Percentiles rank a stretch among this genome's conserved stretches.
phyloP scores from a whole-genome alignment of 257 asterid species.

The Cordia subcordata region DNA sequence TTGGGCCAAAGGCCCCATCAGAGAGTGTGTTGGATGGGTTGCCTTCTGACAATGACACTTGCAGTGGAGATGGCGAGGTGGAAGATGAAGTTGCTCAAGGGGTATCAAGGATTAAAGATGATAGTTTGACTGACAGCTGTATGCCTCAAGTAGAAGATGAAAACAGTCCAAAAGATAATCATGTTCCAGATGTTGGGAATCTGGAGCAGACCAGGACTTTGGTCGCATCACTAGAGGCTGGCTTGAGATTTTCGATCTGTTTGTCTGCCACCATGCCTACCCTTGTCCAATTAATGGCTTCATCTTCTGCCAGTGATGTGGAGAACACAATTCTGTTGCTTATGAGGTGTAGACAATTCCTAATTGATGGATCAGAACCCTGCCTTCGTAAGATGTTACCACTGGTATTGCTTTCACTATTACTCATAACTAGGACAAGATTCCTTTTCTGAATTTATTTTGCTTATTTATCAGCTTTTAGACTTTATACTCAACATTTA shows the following conservation, averaged over 20 bases:
- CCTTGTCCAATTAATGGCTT: slow-evolving; percentile 95
- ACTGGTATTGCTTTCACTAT: slow-evolving; percentile 59
- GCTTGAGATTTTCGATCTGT: slow-evolving; percentile 82
- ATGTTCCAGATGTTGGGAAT: slow-evolving; percentile 92
- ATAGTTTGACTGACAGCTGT: slow-evolving; percentile 69
- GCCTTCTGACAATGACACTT: slow-evolving; percentile 40
- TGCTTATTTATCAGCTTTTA: background rate
- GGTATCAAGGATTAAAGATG: slow-evolving; percentile 31
- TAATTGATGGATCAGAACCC: slow-evolving; percentile 87
- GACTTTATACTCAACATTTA: background rate
- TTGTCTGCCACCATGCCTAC: slow-evolving; percentile 70
- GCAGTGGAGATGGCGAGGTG: slow-evolving; percentile 53
- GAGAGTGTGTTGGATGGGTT: slow-evolving; percentile 34
- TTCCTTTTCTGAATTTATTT: slow-evolving; percentile 1
- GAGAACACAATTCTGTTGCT: slow-evolving; percentile 85
- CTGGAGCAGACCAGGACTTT: slow-evolving; percentile 90
- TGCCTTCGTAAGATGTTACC: slow-evolving; percentile 97
- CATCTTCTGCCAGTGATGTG: slow-evolving; percentile 94
- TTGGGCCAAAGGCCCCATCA: slow-evolving; percentile 44
- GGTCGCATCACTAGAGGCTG: slow-evolving; percentile 96
- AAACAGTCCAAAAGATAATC: slow-evolving; percentile 31
- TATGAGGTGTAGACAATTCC: slow-evolving; percentile 97
- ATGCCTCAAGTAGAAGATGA: slow-evolving; percentile 40
- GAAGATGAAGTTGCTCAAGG: slow-evolving; percentile 40
- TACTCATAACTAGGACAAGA: slow-evolving; percentile 3